Conservation (phyloP, 2,329 filamentous ascomycete genomes). For the Aphanoascus verrucosus region DNA sequence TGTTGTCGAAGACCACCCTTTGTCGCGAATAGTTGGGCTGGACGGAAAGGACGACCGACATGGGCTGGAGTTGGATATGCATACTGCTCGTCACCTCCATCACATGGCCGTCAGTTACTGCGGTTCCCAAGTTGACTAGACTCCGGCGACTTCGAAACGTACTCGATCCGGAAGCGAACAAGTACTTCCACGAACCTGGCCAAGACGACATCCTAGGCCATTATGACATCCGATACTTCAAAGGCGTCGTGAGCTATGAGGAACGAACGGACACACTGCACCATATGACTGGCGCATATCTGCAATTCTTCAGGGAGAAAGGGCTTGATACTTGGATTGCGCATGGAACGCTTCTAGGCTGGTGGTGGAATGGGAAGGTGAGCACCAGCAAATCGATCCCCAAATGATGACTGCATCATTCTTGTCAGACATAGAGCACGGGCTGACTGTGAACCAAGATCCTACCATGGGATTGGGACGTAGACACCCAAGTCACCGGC, state of each 20-base stretch:
- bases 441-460: conserved; percentile 35
- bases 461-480: conserved; percentile 75
- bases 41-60: not conserved
- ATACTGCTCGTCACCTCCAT: not conserved
- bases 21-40: no score
- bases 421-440: not conserved
- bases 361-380: conserved; percentile 72
- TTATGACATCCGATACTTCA: conserved; percentile 65
- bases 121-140: not conserved
- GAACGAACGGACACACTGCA: conserved; percentile 55
- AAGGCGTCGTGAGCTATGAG: conserved; percentile 51
- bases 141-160: not conserved
- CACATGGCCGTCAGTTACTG: not conserved
- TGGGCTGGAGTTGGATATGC: not conserved
- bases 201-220: conserved; percentile 52
- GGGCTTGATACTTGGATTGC: conserved; percentile 75
- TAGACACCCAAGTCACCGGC: conserved; percentile 67
- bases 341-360: conserved; percentile 71
- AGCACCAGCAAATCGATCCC: conserved; percentile 11
- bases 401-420: not conserved
- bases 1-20: no score
- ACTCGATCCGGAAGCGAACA: conserved; percentile 29
- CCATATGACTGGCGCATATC: conserved; percentile 63
- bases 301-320: conserved; percentile 53
- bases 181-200: conserved; percentile 59